phyloP scores from a whole-genome alignment of 1,284 basidiomycete species.

The Pholiota adiposa region DNA sequence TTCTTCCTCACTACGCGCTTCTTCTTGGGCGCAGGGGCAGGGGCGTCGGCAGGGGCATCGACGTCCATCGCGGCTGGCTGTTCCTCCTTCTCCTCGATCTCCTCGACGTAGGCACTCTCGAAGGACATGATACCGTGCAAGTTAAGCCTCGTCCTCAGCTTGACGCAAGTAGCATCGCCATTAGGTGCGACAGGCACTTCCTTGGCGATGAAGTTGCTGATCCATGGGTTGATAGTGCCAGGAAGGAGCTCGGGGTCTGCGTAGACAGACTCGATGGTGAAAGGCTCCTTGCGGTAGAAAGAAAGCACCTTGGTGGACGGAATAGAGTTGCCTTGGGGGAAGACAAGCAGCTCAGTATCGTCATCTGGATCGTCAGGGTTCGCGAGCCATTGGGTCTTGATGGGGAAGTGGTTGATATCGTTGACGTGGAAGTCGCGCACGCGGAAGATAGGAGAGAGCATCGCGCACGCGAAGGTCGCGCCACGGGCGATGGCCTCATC shows the following conservation, averaged over 20 bases:
- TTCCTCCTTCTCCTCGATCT: conserved; percentile 81
- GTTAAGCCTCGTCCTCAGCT: conserved; percentile 89
- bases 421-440: conserved; percentile 90
- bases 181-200: conserved; percentile 68
- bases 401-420: conserved; percentile 84
- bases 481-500: conserved; percentile 94
- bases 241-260: conserved; percentile 73
- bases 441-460: conserved; percentile 94
- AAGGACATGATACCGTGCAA: conserved; percentile 86
- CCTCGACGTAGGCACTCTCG: conserved; percentile 84
- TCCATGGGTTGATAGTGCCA: conserved; percentile 80
- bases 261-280: conserved; percentile 87
- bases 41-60: conserved; percentile 55
- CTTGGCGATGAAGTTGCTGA: conserved; percentile 83
- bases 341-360: conserved; percentile 87
- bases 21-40: conserved; percentile 64
- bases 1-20: conserved; percentile 88
- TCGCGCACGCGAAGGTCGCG: conserved; percentile 92
- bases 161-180: conserved; percentile 80
- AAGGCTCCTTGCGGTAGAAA: conserved; percentile 88
- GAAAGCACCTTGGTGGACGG: conserved; percentile 94
- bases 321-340: conserved; percentile 80
- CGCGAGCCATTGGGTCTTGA: conserved; percentile 87
- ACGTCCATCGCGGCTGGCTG: conserved; percentile 48
- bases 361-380: conserved; percentile 79